These are phyloP conservation scores for Candida nemodendra DNA, from an alignment of 805 yeast species.

Conservation along the genomic window DNA sequence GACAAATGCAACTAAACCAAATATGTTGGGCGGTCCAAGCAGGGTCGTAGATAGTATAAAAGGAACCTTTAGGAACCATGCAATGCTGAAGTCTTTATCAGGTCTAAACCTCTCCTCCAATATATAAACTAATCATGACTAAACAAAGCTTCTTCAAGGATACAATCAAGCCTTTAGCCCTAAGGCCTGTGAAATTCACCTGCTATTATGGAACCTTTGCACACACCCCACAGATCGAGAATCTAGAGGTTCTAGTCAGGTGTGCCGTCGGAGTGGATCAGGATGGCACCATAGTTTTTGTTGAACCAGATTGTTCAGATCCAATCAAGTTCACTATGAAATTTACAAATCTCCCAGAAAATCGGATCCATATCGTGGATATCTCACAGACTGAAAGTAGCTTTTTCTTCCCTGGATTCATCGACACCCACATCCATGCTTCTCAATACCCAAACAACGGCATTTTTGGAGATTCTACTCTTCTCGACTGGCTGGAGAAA, in stretches of 20 bases:
- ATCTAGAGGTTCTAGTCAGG: conserved; percentile 51
- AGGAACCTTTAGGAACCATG: no score
- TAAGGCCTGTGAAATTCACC: conserved; percentile 27
- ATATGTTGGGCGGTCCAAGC: no score
- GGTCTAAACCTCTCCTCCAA: no score
- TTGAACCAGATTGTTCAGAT: conserved; percentile 16
- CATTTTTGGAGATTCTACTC: conserved; percentile 79
- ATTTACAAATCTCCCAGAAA: conserved; percentile 15
- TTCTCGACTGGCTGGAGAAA: conserved; percentile 83
- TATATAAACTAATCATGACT: no score
- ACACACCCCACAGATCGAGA: conserved; percentile 64
- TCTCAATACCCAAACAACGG: conserved; percentile 82
- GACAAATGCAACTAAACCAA: no score
- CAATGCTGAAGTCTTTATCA: no score
- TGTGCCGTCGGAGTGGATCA: conserved; percentile 64
- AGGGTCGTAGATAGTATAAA: conserved; percentile 1
- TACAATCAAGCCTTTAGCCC: conserved; percentile 19
- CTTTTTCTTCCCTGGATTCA: conserved; percentile 80
- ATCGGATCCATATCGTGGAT: conserved; percentile 34
- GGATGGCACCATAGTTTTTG: conserved; percentile 51
- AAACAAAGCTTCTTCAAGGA: conserved; percentile 10
- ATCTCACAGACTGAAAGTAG: conserved; percentile 36
- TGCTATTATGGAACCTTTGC: conserved; percentile 69
- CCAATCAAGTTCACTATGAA: conserved; percentile 13
- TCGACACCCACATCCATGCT: conserved; percentile 84